Evolutionary conservation across 176 grass and related monocot species (phyloP).

Genomic region (Aegilops longissima): DNA sequence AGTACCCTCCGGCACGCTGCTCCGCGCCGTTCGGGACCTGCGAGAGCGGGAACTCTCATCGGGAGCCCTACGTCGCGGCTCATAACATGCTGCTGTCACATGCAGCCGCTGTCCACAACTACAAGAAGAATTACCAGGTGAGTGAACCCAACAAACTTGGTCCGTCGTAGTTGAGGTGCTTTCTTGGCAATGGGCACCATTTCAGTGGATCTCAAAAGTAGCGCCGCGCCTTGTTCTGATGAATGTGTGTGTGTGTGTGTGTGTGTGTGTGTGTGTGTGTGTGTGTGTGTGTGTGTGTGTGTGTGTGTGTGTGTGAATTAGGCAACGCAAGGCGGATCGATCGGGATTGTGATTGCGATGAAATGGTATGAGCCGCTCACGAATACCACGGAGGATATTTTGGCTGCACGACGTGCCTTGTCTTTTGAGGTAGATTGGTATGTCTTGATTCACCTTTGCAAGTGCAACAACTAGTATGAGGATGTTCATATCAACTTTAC

Average conservation of each 20-base stretch:
- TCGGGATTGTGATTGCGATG: slow-evolving; percentile 41
- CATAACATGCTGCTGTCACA: slow-evolving; percentile 73
- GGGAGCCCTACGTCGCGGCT: slow-evolving; percentile 49
- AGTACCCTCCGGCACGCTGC: slow-evolving; percentile 43
- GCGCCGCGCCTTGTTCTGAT: not conserved
- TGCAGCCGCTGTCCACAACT: slow-evolving; percentile 47
- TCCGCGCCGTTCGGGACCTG: slow-evolving; percentile 55
- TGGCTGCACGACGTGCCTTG: slow-evolving; percentile 37
- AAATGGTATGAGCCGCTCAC: slow-evolving; percentile 54
- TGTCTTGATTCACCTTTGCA: not conserved
- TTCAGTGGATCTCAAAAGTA: not conserved
- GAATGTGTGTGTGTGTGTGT: not conserved
- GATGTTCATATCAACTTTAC: too few relatives aligned
- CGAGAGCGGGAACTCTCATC: slow-evolving; percentile 33
- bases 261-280: not conserved
- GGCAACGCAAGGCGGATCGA: slow-evolving; percentile 52
- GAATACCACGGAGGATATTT: slow-evolving; percentile 44
- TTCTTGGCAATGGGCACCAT: too few relatives aligned
- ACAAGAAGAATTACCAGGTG: not conserved
- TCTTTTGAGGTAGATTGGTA: slow-evolving; percentile 39
- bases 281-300: not conserved
- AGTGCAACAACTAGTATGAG: too few relatives aligned
- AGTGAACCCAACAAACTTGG: too few relatives aligned
- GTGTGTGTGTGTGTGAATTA: not conserved
- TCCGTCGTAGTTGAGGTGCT: too few relatives aligned